Evolutionary conservation across 129 eudicot species (phyloP).

Genomic region (Saposhnikovia divaricata): DNA sequence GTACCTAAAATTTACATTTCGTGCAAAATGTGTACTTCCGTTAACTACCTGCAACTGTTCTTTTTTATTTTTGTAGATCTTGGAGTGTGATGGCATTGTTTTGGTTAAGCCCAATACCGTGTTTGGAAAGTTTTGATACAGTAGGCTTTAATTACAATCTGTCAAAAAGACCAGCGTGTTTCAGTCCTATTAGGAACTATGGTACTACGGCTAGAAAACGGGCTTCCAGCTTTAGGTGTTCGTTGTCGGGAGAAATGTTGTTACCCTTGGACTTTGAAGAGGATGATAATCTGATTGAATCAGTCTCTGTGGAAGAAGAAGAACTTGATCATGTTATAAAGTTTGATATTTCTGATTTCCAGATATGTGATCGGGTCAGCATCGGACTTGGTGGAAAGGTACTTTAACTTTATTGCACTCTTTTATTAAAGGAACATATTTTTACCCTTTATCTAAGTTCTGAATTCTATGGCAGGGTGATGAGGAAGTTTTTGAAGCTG

Average conservation of each 20-base stretch:
- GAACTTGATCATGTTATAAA: slow-evolving; percentile 73
- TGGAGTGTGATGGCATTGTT: slow-evolving; percentile 37
- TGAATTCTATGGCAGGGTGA: slow-evolving; percentile 47
- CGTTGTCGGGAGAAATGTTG: slow-evolving; percentile 28
- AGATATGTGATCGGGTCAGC: slow-evolving; percentile 72
- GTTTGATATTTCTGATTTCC: slow-evolving; percentile 74
- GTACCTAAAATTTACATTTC: no score
- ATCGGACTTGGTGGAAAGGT: slow-evolving; percentile 91
- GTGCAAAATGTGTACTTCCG: no score
- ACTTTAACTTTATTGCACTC: slow-evolving; percentile 9
- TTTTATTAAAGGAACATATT: not conserved
- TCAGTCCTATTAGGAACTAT: slow-evolving; percentile 17
- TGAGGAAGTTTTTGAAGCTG: slow-evolving; percentile 86
- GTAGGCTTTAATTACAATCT: slow-evolving; percentile 23
- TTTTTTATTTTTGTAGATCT: slow-evolving; percentile 4
- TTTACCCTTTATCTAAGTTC: slow-evolving; percentile 11
- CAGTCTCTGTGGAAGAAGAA: slow-evolving; percentile 42
- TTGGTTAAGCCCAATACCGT: slow-evolving; percentile 30
- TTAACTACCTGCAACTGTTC: no score
- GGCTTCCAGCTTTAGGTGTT: slow-evolving; percentile 32
- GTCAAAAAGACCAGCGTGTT: slow-evolving; percentile 30
- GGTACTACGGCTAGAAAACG: slow-evolving; percentile 3
- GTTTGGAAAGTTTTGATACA: slow-evolving; percentile 24
- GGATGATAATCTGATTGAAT: slow-evolving; percentile 23
- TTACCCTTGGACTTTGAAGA: slow-evolving; percentile 42